Evolutionary conservation across 352 stramenopile genomes (phyloP).

Genomic region (Pythium scleroteichum): DNA sequence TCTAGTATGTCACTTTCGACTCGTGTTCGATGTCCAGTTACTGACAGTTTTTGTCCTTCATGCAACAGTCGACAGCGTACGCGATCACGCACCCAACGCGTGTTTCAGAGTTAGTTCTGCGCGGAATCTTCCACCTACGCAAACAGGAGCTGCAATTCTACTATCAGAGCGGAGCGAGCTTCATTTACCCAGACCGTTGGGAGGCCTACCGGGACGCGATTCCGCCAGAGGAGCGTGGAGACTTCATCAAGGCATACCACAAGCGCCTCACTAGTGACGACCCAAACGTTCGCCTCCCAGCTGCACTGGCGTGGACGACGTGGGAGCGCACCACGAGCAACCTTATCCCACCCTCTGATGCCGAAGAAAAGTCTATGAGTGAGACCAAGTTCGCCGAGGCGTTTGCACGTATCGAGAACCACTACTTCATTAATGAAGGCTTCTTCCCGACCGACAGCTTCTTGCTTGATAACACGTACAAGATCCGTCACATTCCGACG

Average conservation of each 20-base stretch:
- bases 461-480: slow-evolving; percentile 87
- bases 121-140: slow-evolving; percentile 92
- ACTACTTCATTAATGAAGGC: slow-evolving; percentile 91
- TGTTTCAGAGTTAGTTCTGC: slow-evolving; percentile 89
- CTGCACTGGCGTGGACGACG: slow-evolving; percentile 88
- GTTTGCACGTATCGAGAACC: slow-evolving; percentile 93
- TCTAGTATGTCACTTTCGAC: slow-evolving; percentile 42
- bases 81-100: slow-evolving; percentile 82
- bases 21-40: not conserved
- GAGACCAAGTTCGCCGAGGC: slow-evolving; percentile 85
- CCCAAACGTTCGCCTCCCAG: slow-evolving; percentile 73
- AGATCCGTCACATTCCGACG: slow-evolving; percentile 91
- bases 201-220: slow-evolving; percentile 89
- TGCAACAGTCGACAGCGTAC: slow-evolving; percentile 90
- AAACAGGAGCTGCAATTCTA: slow-evolving; percentile 93
- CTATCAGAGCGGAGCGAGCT: slow-evolving; percentile 88
- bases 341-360: slow-evolving; percentile 65
- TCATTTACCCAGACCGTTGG: slow-evolving; percentile 91
- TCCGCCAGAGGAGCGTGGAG: slow-evolving; percentile 76
- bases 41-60: not conserved
- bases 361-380: slow-evolving; percentile 74
- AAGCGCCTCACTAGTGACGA: slow-evolving; percentile 87
- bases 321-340: slow-evolving; percentile 92
- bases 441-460: slow-evolving; percentile 90
- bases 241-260: slow-evolving; percentile 88